Evolutionary conservation across 1,284 basidiomycete genomes (phyloP).

Genomic region (Pyrrhoderma lamaoense): DNA sequence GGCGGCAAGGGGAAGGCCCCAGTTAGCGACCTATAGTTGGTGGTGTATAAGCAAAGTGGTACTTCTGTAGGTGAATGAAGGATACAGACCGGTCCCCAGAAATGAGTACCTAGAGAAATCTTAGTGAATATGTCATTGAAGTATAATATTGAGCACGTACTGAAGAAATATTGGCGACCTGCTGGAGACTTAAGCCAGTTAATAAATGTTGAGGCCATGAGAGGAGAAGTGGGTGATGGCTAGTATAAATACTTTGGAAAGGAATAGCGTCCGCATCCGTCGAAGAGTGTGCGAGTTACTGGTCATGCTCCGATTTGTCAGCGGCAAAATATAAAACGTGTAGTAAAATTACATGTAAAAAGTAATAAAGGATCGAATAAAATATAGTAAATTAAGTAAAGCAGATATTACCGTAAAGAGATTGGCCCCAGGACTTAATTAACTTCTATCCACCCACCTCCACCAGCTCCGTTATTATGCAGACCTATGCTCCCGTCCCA

Average conservation of each 20-base stretch:
- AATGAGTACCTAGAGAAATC: constrained; percentile 71
- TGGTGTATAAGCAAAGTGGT: constrained; percentile 14
- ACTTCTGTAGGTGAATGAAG: constrained; percentile 7
- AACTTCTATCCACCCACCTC: too few species aligned
- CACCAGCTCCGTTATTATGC: too few species aligned
- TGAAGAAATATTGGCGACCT: constrained; percentile 89
- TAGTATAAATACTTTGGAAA: neutral
- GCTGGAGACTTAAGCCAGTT: constrained; percentile 85
- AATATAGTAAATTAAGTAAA: too few species aligned
- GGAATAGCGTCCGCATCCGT: neutral
- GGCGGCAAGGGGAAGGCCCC: constrained; percentile 92
- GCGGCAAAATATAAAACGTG: too few species aligned
- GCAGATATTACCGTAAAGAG: too few species aligned
- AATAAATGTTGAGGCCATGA: constrained; percentile 76
- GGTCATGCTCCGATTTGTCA: too few species aligned
- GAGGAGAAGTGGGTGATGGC: neutral
- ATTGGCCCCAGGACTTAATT: too few species aligned
- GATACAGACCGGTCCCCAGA: constrained; percentile 85
- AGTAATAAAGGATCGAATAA: too few species aligned
- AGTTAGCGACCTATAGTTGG: constrained; percentile 80
- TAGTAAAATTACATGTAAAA: too few species aligned
- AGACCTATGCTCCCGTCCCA: too few species aligned
- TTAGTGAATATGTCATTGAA: constrained; percentile 16
- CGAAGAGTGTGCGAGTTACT: too few species aligned
- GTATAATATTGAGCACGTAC: constrained; percentile 40